These are phyloP conservation scores for Avena sativa DNA, from an alignment of 176 grass and related monocot species.

Conservation along the genomic window DNA sequence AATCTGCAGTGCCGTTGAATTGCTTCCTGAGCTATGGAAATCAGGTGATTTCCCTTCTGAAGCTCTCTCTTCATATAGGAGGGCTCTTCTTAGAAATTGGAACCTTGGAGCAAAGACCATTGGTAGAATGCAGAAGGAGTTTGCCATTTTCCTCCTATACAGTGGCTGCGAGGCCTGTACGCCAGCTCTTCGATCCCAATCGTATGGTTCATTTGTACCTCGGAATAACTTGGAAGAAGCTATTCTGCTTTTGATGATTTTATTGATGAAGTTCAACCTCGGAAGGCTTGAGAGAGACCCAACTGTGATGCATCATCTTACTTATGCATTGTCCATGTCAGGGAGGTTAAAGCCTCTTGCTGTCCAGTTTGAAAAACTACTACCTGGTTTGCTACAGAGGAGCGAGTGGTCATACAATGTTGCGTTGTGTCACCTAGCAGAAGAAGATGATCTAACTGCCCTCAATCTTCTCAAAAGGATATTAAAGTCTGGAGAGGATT, in stretches of 20 bases:
- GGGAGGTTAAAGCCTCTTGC: slow-evolving; percentile 67
- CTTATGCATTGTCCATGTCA: slow-evolving; percentile 76
- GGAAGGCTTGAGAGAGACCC: slow-evolving; percentile 75
- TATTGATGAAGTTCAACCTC: slow-evolving; percentile 74
- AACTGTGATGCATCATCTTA: slow-evolving; percentile 75
- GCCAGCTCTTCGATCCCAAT: slow-evolving; percentile 59
- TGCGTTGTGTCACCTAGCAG: slow-evolving; percentile 79
- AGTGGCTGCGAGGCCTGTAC: slow-evolving; percentile 69
- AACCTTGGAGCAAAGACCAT: slow-evolving; percentile 59
- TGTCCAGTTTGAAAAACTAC: slow-evolving; percentile 68
- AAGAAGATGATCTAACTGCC: slow-evolving; percentile 66
- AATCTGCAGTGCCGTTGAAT: slow-evolving; percentile 72
- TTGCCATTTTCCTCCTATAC: slow-evolving; percentile 83
- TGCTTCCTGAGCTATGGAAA: slow-evolving; percentile 85
- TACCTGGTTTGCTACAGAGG: slow-evolving; percentile 58
- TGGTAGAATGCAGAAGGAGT: slow-evolving; percentile 79
- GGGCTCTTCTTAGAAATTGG: slow-evolving; percentile 76
- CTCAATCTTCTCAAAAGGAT: slow-evolving; percentile 70
- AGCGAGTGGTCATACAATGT: slow-evolving; percentile 70
- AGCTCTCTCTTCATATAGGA: slow-evolving; percentile 77
- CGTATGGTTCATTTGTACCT: slow-evolving; percentile 75
- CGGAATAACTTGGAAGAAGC: slow-evolving; percentile 89
- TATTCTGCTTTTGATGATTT: slow-evolving; percentile 83
- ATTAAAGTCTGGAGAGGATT: slow-evolving; percentile 62
- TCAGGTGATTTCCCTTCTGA: slow-evolving; percentile 61